Evolutionary conservation across 257 asterid species (phyloP), one percentile per base, ranked within the genome.

Genomic region (Solanum paucissectum): DNA sequence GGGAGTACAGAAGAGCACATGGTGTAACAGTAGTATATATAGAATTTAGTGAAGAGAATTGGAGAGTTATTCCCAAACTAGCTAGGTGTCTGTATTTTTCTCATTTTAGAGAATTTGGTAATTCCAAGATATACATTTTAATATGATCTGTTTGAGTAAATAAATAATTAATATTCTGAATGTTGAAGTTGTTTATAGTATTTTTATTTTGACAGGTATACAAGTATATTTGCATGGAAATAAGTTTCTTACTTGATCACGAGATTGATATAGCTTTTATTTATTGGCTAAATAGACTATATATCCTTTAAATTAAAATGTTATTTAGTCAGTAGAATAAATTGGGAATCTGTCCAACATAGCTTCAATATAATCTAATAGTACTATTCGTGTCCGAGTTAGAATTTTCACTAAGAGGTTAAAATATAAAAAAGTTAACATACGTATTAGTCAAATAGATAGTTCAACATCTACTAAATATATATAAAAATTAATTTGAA

Each of bases 1-100:
- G 12, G 74, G 29, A 29, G 29, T 29, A 29, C 88, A 89, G 92
- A 87, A 86, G 58, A 34, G 90, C 98, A 94, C 98, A 95, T 94
- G 97, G 95, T 86, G 38, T 27, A 88, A 88, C 94, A 90, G 90
- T 89, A 66, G 85, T 86, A 84, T 88, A 83, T 85, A 77, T 76
- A 66, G 92, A 87, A 87, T 91, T 91, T 68, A 88, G 89, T 90
- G 92, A 91, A 88, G 87, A 90, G 91, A 85, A 91, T 72, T 83
- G 89, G 75, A 79, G 88, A 86, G 89, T 88, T 90, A 90, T 92
- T 92, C 93, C 88, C 64, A 89, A 89, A 87, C 85, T 91, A 90
- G 87, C 49, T 73, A 73, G 82, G 9, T 73, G 29, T 68, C 87
- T 91, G 87, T 89, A 88, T 90, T 91, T 71, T 87, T 91, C 85